Conservation (phyloP, 2,329 filamentous ascomycete species). For the Aureobasidium pullulans region DNA sequence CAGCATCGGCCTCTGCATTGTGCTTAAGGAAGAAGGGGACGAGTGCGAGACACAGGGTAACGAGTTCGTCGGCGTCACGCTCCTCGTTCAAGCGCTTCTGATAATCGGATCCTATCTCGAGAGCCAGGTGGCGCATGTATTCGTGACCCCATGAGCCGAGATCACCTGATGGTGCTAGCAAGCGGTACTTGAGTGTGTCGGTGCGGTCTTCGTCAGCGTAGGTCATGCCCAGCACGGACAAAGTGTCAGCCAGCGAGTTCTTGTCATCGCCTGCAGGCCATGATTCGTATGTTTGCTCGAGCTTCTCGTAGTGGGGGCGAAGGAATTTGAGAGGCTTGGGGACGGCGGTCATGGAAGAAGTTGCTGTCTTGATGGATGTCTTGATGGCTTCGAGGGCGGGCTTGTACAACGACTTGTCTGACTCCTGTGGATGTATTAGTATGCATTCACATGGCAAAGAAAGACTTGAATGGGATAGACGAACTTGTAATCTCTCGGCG, state of each 20-base stretch:
- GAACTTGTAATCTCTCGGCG: slow-evolving; percentile 84
- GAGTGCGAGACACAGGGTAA: slow-evolving; percentile 73
- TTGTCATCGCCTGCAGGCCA: slow-evolving; percentile 80
- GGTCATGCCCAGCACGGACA: slow-evolving; percentile 98
- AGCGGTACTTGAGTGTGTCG: slow-evolving; percentile 91
- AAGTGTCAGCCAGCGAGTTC: slow-evolving; percentile 79
- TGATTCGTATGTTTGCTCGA: slow-evolving; percentile 80
- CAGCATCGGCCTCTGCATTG: slow-evolving; percentile 96
- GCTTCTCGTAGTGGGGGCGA: slow-evolving; percentile 86
- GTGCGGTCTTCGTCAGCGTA: slow-evolving; percentile 84
- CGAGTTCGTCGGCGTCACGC: slow-evolving; percentile 73
- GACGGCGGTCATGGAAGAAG: slow-evolving; percentile 98
- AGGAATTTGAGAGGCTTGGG: slow-evolving; percentile 98
- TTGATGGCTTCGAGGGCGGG: slow-evolving; percentile 93
- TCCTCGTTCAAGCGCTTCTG: slow-evolving; percentile 80
- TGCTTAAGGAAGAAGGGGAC: slow-evolving; percentile 94
- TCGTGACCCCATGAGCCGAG: slow-evolving; percentile 97
- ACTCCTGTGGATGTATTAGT: slow-evolving; percentile 52
- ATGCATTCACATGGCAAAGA: not conserved
- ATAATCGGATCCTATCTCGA: slow-evolving; percentile 94
- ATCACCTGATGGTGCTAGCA: slow-evolving; percentile 83
- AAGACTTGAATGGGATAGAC: not conserved
- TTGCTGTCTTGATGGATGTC: slow-evolving; percentile 97
- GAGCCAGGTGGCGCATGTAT: slow-evolving; percentile 88
- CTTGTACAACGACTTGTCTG: slow-evolving; percentile 80